Evolutionary conservation across 139 green algal genomes (phyloP).

Genomic region (Auxenochlorella pyrenoidosa): DNA sequence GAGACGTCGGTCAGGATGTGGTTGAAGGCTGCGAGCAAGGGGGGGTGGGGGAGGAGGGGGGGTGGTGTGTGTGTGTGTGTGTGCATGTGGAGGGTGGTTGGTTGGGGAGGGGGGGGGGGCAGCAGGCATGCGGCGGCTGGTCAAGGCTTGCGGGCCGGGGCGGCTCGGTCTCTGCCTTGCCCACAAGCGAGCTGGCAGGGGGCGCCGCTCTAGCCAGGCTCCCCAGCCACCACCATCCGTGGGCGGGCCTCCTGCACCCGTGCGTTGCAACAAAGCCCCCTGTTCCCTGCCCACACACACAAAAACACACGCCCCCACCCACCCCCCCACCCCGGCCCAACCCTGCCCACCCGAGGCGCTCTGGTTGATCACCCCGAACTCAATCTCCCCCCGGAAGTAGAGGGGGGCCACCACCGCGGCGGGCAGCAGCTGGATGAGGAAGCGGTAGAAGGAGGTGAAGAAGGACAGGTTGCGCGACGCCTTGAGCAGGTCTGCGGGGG

Average conservation of each 20-base stretch:
- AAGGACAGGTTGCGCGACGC: conserved; percentile 94
- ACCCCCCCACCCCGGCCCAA: too few species aligned
- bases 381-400: conserved; percentile 96
- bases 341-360: conserved; percentile 66
- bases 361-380: conserved; percentile 99
- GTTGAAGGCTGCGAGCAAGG: conserved; percentile 86
- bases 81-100: too few species aligned
- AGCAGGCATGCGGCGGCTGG: too few species aligned
- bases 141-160: too few species aligned
- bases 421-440: conserved; percentile 81
- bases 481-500: conserved; percentile 72
- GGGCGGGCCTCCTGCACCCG: too few species aligned
- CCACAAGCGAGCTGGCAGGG: too few species aligned
- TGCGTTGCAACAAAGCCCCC: too few species aligned
- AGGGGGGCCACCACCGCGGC: conserved; percentile 97
- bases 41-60: background rate
- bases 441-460: conserved; percentile 97
- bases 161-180: too few species aligned
- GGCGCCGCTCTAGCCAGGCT: too few species aligned
- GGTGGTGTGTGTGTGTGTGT: too few species aligned
- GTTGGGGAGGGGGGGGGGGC: too few species aligned
- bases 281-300: background rate
- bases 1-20: conserved; percentile 97
- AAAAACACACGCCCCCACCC: background rate
- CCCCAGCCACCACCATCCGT: too few species aligned